Conservation (phyloP, 345 rosid genomes). For the Brassica cretica region DNA sequence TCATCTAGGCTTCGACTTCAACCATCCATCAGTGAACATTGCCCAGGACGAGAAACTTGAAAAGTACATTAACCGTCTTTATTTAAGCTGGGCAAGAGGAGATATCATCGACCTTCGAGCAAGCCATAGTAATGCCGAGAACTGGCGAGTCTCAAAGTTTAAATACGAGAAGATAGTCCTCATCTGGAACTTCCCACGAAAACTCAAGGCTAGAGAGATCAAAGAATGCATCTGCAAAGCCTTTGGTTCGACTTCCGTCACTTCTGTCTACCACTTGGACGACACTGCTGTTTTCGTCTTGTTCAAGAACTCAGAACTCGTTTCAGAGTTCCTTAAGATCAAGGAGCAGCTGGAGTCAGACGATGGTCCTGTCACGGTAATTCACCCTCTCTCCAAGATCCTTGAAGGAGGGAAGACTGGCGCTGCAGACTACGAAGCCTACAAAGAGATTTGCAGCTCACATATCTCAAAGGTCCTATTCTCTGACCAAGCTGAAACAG, state of each 20-base stretch:
- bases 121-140: constrained; percentile 48
- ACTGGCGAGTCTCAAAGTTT: constrained; percentile 40
- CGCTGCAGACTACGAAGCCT: constrained; percentile 79
- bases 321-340: constrained; percentile 59
- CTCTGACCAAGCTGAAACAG: constrained; percentile 81
- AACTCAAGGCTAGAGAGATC: constrained; percentile 60
- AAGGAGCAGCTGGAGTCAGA: constrained; percentile 64
- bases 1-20: constrained; percentile 73
- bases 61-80: constrained; percentile 68
- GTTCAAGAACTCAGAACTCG: constrained; percentile 61
- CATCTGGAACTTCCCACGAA: constrained; percentile 74
- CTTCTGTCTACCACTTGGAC: constrained; percentile 61
- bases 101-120: constrained; percentile 65
- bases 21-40: constrained; percentile 47
- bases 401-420: constrained; percentile 70
- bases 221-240: constrained; percentile 71
- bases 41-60: constrained; percentile 55
- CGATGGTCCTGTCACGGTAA: constrained; percentile 53
- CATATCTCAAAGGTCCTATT: constrained; percentile 57
- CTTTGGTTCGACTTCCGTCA: constrained; percentile 61
- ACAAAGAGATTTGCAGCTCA: constrained; percentile 83
- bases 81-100: constrained; percentile 78
- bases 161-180: constrained; percentile 59
- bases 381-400: constrained; percentile 78
- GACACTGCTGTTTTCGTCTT: constrained; percentile 74